Percentiles rank a stretch among this genome's conserved stretches.
Conservation (phyloP, 148 eudicot genomes). For the Bassia scoparia region DNA sequence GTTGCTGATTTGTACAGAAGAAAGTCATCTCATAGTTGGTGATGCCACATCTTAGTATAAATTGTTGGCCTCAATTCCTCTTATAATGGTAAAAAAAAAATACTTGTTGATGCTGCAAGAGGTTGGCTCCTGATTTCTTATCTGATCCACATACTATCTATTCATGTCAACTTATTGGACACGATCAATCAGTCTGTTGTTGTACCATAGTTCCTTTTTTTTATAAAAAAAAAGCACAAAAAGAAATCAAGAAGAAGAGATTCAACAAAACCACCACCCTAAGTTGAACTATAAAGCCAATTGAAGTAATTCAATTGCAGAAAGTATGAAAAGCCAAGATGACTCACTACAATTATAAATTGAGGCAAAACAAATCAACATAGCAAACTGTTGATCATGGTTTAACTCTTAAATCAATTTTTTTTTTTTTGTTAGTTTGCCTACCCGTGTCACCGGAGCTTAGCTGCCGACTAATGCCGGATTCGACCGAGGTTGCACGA, state of each 20-base stretch:
- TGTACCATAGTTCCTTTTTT: background rate
- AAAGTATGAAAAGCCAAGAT: too few relatives aligned
- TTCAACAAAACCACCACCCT: background rate
- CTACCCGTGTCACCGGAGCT: too few relatives aligned
- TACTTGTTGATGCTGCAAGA: background rate
- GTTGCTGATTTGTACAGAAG: slow-evolving; percentile 29
- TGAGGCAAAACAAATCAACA: too few relatives aligned
- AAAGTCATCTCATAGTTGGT: slow-evolving; percentile 31
- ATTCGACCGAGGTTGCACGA: too few relatives aligned
- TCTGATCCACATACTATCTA: slow-evolving; percentile 19
- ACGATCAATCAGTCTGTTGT: background rate
- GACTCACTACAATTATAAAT: too few relatives aligned
- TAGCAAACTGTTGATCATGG: too few relatives aligned
- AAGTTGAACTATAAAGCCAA: background rate
- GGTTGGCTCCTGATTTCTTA: slow-evolving; percentile 7
- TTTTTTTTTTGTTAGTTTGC: too few relatives aligned
- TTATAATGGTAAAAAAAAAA: slow-evolving; percentile 2
- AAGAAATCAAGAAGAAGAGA: background rate
- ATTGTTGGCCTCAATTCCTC: slow-evolving; percentile 17
- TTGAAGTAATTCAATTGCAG: background rate
- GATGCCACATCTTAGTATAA: slow-evolving; percentile 18
- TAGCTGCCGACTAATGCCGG: too few relatives aligned
- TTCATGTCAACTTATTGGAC: slow-evolving; percentile 5
- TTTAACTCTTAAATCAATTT: too few relatives aligned
- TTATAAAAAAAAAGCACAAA: background rate